phyloP scores from a whole-genome alignment of 1,139 yeast genomes.

The Debaryomyces udenii region DNA sequence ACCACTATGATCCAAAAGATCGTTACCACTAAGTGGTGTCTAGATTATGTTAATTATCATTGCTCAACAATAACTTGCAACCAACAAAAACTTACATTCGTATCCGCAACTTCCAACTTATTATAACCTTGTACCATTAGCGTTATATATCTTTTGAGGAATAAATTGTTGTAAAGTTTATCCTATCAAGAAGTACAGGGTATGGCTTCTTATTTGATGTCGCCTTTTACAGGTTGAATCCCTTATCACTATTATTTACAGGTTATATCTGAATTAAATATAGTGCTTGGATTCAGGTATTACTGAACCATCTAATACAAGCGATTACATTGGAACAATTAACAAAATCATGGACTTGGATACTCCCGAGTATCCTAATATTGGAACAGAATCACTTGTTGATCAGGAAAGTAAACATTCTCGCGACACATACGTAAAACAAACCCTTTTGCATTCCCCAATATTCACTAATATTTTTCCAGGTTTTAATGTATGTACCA shows the following conservation, averaged over 20 bases:
- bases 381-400: constrained; percentile 14
- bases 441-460: constrained; percentile 44
- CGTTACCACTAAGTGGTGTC: constrained; percentile 1
- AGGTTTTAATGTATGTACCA: constrained; percentile 33
- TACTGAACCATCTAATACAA: background rate
- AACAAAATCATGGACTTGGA: constrained; percentile 13
- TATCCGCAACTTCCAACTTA: constrained; percentile 1
- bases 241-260: constrained; percentile 7
- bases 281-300: background rate
- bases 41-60: background rate
- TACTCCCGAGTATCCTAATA: constrained; percentile 14
- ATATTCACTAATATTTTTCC: constrained; percentile 36
- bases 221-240: constrained; percentile 5
- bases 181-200: no score
- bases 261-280: background rate
- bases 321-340: background rate
- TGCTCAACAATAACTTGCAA: no score
- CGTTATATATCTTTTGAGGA: no score
- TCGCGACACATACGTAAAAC: constrained; percentile 26
- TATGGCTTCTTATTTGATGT: no score
- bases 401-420: constrained; percentile 4
- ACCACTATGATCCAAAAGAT: constrained; percentile 7
- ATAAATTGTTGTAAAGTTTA: no score
- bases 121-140: constrained; percentile 7
- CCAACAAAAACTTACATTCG: constrained; percentile 6